Evolutionary conservation across 768 basidiomycete genomes (phyloP).

Genomic region (Favolaschia claudopus): DNA sequence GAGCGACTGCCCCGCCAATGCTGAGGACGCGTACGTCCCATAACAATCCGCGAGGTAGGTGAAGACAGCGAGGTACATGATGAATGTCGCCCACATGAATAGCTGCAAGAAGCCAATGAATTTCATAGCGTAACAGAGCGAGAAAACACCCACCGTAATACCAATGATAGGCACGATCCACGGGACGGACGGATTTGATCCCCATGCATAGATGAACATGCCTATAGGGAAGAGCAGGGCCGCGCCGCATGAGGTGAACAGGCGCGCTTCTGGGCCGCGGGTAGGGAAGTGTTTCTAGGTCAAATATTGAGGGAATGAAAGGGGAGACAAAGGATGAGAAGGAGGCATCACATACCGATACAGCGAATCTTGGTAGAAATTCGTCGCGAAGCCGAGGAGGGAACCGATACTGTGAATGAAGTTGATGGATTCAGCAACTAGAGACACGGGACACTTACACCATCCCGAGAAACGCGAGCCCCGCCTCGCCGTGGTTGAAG

Average conservation of each 20-base stretch:
- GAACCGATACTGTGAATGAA: conserved; percentile 46
- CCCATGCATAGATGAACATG: conserved; percentile 75
- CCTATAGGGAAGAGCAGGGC: conserved; percentile 55
- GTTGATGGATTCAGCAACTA: background rate
- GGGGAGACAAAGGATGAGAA: background rate
- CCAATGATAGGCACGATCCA: conserved; percentile 65
- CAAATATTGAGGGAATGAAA: background rate
- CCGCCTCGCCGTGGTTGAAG: conserved; percentile 57
- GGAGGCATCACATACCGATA: conserved; percentile 55
- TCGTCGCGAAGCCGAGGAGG: conserved; percentile 49
- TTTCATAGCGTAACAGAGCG: background rate
- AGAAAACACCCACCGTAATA: conserved; percentile 40
- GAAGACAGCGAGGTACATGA: conserved; percentile 52
- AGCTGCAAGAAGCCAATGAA: conserved; percentile 32
- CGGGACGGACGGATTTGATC: conserved; percentile 51
- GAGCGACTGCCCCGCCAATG: conserved; percentile 56
- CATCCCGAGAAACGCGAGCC: conserved; percentile 56
- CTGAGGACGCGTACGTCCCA: conserved; percentile 54
- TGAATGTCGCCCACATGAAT: conserved; percentile 44
- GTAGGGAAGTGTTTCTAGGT: conserved; percentile 29
- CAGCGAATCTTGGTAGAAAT: conserved; percentile 51
- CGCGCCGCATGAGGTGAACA: conserved; percentile 58
- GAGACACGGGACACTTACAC: conserved; percentile 37
- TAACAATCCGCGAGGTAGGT: conserved; percentile 55
- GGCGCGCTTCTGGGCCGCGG: conserved; percentile 55